Percentiles rank a stretch among this genome's conserved stretches.
phyloP scores from a whole-genome alignment of 75 land plant species.

The Selaginella tamariscina region DNA sequence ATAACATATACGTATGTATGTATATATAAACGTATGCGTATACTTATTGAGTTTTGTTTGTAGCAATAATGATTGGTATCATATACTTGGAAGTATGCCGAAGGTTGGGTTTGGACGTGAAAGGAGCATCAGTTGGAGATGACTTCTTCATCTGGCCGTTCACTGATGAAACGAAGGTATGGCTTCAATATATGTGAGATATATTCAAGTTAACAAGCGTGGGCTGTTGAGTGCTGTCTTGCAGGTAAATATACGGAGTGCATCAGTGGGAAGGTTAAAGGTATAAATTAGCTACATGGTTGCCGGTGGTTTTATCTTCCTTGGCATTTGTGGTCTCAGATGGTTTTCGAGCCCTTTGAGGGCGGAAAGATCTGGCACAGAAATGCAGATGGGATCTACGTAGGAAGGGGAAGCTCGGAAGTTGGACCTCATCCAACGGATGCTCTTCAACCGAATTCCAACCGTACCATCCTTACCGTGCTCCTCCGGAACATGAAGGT shows the following conservation, averaged over 20 bases:
- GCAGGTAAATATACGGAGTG: not conserved
- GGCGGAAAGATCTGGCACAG: slow-evolving; percentile 36
- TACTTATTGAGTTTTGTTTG: slow-evolving; percentile 10
- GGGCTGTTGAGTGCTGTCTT: not conserved
- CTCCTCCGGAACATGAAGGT: slow-evolving; percentile 49
- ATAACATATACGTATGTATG: not conserved
- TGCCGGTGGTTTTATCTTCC: not conserved
- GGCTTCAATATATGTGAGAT: not conserved
- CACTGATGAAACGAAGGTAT: slow-evolving; percentile 34
- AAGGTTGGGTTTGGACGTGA: slow-evolving; percentile 43
- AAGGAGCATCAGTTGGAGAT: slow-evolving; percentile 48
- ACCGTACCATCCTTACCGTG: slow-evolving; percentile 44
- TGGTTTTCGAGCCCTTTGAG: slow-evolving; percentile 24
- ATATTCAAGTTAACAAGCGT: slow-evolving; percentile 1
- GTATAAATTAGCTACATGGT: slow-evolving; percentile 1
- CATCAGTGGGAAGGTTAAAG: not conserved
- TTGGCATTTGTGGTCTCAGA: slow-evolving; percentile 10
- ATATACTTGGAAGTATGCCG: slow-evolving; percentile 53
- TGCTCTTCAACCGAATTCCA: slow-evolving; percentile 36
- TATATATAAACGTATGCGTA: not conserved
- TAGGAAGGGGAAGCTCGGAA: not conserved
- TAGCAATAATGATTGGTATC: slow-evolving; percentile 49
- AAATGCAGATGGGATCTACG: not conserved
- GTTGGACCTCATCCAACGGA: not conserved
- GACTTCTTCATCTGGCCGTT: slow-evolving; percentile 57